phyloP scores from a whole-genome alignment of 805 yeast species.

The Kodamaea sagamina region DNA sequence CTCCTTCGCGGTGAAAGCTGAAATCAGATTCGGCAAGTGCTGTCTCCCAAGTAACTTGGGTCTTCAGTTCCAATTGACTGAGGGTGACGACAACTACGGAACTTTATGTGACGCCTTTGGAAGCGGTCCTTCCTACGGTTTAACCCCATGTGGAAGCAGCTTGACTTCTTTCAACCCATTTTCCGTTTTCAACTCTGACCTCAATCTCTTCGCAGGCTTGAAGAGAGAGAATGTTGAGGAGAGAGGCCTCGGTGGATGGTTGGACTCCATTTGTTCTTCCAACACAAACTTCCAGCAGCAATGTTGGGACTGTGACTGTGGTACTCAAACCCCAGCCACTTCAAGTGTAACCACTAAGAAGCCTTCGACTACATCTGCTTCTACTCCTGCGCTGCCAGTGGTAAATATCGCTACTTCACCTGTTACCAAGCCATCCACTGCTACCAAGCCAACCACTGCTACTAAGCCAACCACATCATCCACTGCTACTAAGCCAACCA shows the following conservation, averaged over 20 bases:
- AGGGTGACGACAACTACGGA: conserved; percentile 11
- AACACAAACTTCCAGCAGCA: conserved; percentile 8
- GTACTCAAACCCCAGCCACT: conserved; percentile 8
- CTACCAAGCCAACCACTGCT: conserved; percentile 9
- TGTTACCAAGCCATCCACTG: conserved; percentile 1
- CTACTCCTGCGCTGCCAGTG: conserved; percentile 8
- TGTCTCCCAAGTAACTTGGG: conserved; percentile 28
- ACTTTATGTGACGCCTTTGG: conserved; percentile 14
- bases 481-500: conserved; percentile 8
- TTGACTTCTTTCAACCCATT: conserved; percentile 11
- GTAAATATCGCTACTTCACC: conserved; percentile 8
- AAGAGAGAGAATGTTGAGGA: conserved; percentile 13
- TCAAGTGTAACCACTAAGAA: background rate
- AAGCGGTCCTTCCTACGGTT: conserved; percentile 11
- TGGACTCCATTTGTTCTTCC: conserved; percentile 7
- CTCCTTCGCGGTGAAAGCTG: conserved; percentile 23
- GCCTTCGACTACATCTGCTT: background rate
- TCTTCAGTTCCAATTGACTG: conserved; percentile 18
- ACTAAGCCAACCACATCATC: conserved; percentile 7
- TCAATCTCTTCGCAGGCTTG: conserved; percentile 8
- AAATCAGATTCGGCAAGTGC: conserved; percentile 18
- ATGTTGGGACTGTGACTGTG: conserved; percentile 19
- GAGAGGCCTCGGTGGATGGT: conserved; percentile 1
- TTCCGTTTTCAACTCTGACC: conserved; percentile 8
- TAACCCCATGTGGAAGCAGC: background rate